Evolutionary conservation across 495 filamentous ascomycete species (phyloP), one percentile per base, ranked within the genome.

Genomic region (Aspergillus bridgeri): DNA sequence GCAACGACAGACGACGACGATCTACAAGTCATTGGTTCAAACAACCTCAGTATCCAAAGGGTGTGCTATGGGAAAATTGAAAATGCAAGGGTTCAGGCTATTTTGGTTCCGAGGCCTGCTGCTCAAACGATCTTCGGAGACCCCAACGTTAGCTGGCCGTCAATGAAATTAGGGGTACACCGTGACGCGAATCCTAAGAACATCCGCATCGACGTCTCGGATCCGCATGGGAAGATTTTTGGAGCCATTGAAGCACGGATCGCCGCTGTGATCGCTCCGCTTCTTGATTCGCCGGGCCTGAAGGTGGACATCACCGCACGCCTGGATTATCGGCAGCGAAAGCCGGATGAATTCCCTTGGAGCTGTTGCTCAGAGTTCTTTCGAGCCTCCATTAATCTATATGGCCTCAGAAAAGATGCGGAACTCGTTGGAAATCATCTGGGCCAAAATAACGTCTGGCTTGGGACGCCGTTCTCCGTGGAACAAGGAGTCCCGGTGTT

Each of bases 61-160:
- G 88, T 97, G 23, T 97, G 94, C 72, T 92, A 90, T 66, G 94
- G 94, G 7, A 87, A 86, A 68, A 65, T 97, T 19, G 83, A 90
- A 42, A 78, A 79, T 19, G 85, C 86, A 4, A 86, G 73, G 51
- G 75, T 96, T 56, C 86, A 87, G 42, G 86, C 89, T 19, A 78
- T 85, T 59, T 65, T 73, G 15, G 81, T 96, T 2, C 92, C 89
- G 0, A 86, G 83, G 58, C 85, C 85, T 3, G 75, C 77, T 17
- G 71, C 77, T n/a, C 77, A 82, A 49, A 70, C 77, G 15, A 77
- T 84, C 8, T 71, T 73, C 49, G 66, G 62, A 13, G 69, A 66
- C 43, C 65, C 58, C 2, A 53, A 61, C 15, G 56, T 64, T 42
- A 66, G 80, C 48, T 94, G 90, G 89, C 88, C 90, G 0, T 73